Percentiles rank a stretch among this genome's conserved stretches.
phyloP scores from a whole-genome alignment of 495 filamentous ascomycete species.

The Penicillium bovifimosum region DNA sequence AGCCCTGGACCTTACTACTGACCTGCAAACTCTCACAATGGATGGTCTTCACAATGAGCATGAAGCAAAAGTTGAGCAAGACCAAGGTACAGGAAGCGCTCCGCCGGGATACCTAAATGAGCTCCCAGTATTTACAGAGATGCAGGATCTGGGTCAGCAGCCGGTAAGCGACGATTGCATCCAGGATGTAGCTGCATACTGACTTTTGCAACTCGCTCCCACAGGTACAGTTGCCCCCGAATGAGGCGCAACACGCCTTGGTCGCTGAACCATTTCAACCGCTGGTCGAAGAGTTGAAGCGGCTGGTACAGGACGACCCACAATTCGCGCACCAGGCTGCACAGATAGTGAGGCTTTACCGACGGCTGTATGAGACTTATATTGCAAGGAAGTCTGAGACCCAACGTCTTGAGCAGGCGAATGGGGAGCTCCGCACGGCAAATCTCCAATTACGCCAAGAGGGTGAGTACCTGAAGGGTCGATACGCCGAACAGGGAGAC shows the following conservation, averaged over 20 bases:
- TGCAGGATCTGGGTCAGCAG: background rate
- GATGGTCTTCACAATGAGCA: background rate
- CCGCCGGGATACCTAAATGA: background rate
- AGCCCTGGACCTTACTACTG: background rate
- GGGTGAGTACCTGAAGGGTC: background rate
- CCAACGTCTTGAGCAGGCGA: constrained; percentile 5
- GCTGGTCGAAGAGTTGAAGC: constrained; percentile 1
- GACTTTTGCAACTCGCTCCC: background rate
- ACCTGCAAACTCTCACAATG: background rate
- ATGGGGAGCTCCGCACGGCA: constrained; percentile 1
- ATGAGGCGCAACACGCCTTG: background rate
- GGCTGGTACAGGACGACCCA: background rate
- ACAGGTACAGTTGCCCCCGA: background rate
- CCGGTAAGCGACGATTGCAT: background rate
- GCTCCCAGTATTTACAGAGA: background rate
- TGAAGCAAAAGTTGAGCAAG: background rate
- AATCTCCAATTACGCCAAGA: constrained; percentile 2
- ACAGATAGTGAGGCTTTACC: constrained; percentile 7
- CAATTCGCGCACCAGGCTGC: constrained; percentile 5
- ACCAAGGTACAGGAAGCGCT: background rate
- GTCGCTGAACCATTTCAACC: constrained; percentile 3
- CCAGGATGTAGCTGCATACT: background rate
- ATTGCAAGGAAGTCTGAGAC: constrained; percentile 4
- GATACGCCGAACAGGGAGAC: background rate
- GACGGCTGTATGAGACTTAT: constrained; percentile 9